These are phyloP conservation scores for Ceratocystiopsis sp. DNA, from an alignment of 2,329 filamentous ascomycete species.

Conservation along the genomic window DNA sequence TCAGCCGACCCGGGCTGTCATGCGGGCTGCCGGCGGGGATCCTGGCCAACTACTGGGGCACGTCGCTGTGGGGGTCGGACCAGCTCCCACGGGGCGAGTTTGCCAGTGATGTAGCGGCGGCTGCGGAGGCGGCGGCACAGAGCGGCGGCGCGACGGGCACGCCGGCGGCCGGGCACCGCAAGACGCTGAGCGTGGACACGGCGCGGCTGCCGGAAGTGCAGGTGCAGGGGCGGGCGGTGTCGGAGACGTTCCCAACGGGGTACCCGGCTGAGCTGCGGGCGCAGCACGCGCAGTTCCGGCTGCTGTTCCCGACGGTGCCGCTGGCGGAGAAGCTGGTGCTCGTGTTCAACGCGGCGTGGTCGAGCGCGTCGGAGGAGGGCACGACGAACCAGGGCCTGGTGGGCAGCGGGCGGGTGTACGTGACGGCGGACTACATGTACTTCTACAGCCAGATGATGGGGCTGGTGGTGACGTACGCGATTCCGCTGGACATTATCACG, in stretches of 20 bases:
- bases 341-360: conserved; percentile 86
- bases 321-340: conserved; percentile 69
- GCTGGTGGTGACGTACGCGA: conserved; percentile 65
- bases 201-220: conserved; percentile 16
- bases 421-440: conserved; percentile 75
- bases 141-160: conserved; percentile 10
- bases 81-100: conserved; percentile 5
- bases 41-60: conserved; percentile 89
- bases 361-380: conserved; percentile 29
- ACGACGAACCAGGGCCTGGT: conserved; percentile 35
- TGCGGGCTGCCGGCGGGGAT: conserved; percentile 67
- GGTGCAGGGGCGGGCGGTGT: conserved; percentile 18
- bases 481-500: conserved; percentile 58
- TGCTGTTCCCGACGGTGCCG: conserved; percentile 71
- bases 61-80: conserved; percentile 49
- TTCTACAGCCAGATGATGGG: conserved; percentile 95
- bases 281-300: conserved; percentile 84
- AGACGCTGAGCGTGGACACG: conserved; percentile 25
- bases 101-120: conserved; percentile 7
- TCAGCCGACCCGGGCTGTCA: conserved; percentile 41
- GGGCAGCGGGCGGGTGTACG: conserved; percentile 60
- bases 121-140: conserved; percentile 11
- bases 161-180: conserved; percentile 21
- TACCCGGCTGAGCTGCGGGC: conserved; percentile 71
- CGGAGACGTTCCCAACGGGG: conserved; percentile 48